Percentiles rank a stretch among this genome's conserved stretches.
Conservation (phyloP, 2,329 filamentous ascomycete genomes). For the Hypoxylon sp. region DNA sequence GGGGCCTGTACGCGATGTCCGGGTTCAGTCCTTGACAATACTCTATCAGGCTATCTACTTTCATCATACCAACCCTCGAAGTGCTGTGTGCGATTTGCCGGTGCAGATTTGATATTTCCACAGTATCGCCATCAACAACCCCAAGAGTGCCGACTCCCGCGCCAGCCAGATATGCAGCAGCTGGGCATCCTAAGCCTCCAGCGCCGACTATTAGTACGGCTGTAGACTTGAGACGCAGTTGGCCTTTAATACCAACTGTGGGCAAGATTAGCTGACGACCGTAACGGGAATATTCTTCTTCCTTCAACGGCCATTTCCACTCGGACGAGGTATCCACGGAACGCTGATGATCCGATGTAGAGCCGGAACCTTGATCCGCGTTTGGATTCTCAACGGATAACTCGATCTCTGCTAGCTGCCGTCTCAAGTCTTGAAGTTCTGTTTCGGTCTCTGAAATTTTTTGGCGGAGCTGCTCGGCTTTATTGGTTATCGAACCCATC, state of each 20-base stretch:
- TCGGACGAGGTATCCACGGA: slow-evolving; percentile 16
- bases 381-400: slow-evolving; percentile 38
- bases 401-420: slow-evolving; percentile 62
- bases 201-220: slow-evolving; percentile 86
- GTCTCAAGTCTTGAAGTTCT: slow-evolving; percentile 62
- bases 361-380: not conserved
- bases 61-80: slow-evolving; percentile 77
- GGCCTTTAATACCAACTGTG: slow-evolving; percentile 82
- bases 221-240: slow-evolving; percentile 78
- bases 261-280: slow-evolving; percentile 92
- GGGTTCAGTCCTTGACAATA: slow-evolving; percentile 77
- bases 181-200: slow-evolving; percentile 92
- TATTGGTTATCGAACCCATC: slow-evolving; percentile 39
- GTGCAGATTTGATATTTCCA: slow-evolving; percentile 93
- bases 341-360: slow-evolving; percentile 12
- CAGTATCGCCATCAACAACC: slow-evolving; percentile 87
- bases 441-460: slow-evolving; percentile 65
- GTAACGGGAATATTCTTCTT: slow-evolving; percentile 87
- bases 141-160: slow-evolving; percentile 88
- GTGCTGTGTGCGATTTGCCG: slow-evolving; percentile 88
- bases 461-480: slow-evolving; percentile 59
- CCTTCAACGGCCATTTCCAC: slow-evolving; percentile 77
- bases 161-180: slow-evolving; percentile 91
- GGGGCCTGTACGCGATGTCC: slow-evolving; percentile 72
- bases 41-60: slow-evolving; percentile 82